Evolutionary conservation across 2,329 filamentous ascomycete species (phyloP), one percentile per base, ranked within the genome.

Genomic region (Epichloe coenophiala): DNA sequence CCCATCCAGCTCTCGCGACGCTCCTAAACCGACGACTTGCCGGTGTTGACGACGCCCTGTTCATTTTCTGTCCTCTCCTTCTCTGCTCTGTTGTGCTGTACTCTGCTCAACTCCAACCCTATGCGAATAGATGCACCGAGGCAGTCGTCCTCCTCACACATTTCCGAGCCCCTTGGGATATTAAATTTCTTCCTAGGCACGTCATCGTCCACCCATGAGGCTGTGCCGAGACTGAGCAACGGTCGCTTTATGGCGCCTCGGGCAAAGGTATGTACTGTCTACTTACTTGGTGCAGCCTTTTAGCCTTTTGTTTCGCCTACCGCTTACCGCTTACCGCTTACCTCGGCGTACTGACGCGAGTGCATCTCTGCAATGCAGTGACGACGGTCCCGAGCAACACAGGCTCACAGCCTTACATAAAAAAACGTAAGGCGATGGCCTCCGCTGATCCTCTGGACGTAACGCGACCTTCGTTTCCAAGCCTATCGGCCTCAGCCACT

Each of bases 351-450:
- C 36, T 45, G 27, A 50, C 19, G 27, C 48, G 17, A 38, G 33
- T 17, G 9, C 48, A 27, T 19, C 33, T 23, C 48, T n/a, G 15
- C n/a, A 36, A 38, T 13, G 44, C n/a, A 45, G 44, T 40, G 23
- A 47, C 50, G 33, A 42, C 50, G 43, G 43, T 45, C 45, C 52
- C 45, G 53, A 53, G 50, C 51, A 54, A 35, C 51, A 50, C 50
- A 49, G 52, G 51, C 49, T 54, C 52, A 47, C 15, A 37, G 48
- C 51, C 51, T 33, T 35, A 38, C 51, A 49, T 53, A 17, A 50
- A 27, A 48, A 27, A 33, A 43, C 37, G 48, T 47, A 39, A 43
- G 54, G 54, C 52, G 48, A 60, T 60, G 57, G 58, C 59, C 47
- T 55, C 55, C 44, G 47, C 53, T 51, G 54, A 59, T 45, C 39